Evolutionary conservation across 2,329 filamentous ascomycete species (phyloP).

Genomic region (Hypoxylon sp.): DNA sequence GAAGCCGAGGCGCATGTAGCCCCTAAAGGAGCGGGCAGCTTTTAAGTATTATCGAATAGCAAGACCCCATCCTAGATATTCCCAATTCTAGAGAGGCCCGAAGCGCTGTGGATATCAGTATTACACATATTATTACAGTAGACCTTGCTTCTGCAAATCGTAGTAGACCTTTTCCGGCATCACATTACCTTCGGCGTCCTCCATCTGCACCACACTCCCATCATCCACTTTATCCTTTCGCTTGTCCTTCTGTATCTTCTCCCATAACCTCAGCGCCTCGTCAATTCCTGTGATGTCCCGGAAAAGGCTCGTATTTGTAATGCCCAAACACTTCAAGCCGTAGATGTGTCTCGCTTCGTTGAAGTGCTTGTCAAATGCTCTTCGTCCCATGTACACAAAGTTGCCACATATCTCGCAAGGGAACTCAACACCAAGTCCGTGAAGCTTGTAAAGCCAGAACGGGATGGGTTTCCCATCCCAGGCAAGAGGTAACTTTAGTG

Average conservation of each 20-base stretch:
- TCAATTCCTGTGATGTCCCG: constrained; percentile 94
- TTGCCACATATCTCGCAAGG: constrained; percentile 97
- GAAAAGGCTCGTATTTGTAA: constrained; percentile 92
- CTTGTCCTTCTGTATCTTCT: constrained; percentile 90
- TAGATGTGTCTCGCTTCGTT: constrained; percentile 94
- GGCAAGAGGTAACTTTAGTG: constrained; percentile 91
- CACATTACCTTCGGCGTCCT: constrained; percentile 96
- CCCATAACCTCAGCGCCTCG: constrained; percentile 90
- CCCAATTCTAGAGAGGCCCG: not conserved
- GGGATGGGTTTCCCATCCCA: constrained; percentile 99
- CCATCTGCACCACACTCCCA: constrained; percentile 96
- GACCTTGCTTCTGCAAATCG: constrained; percentile 92
- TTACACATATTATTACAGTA: constrained; percentile 69
- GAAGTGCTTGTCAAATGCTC: constrained; percentile 99
- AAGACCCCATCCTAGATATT: not conserved
- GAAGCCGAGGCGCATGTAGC: not conserved
- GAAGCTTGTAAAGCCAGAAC: constrained; percentile 98
- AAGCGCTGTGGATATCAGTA: constrained; percentile 9
- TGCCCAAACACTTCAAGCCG: constrained; percentile 92
- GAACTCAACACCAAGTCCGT: constrained; percentile 95
- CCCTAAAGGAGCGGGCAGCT: not conserved
- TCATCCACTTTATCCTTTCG: constrained; percentile 82
- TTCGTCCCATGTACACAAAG: constrained; percentile 97
- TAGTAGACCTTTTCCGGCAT: constrained; percentile 99
- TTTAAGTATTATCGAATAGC: not conserved